Base-by-base conservation (phyloP, 495 filamentous ascomycete genomes). In the Hypoxylon trugodes region DNA sequence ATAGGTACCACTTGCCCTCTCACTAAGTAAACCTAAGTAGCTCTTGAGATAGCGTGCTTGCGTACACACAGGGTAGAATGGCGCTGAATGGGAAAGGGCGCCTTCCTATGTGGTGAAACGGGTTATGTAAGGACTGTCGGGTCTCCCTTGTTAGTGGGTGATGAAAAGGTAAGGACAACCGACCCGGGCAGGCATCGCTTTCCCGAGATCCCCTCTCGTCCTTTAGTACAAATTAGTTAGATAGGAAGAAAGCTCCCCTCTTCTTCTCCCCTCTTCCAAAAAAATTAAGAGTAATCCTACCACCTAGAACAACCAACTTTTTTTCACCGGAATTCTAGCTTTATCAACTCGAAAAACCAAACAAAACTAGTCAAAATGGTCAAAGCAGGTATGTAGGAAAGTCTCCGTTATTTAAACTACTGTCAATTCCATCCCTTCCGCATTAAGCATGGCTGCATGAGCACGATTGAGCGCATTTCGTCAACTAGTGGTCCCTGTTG, bases 381-480 rank as follows among this genome's bases (percentile, higher is more conserved):
- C 81, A 96, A 95, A 84, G 92, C 92, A 82, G 92, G 92, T 96
- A 84, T 74, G 92, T 86, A 61, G 38, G 55, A 59, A 25, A 62
- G 65, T 65, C 47, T 54, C 37, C 41, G 38, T 49, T 35, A 59
- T 62, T 51, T 48, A 64, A 66, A 67, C 74, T 65, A 59, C 40
- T 16, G 33, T 46, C 59, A 46, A 52, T 52, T 59, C 57, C 43
- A 66, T 65, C 64, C 56, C 63, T 70, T 69, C 67, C 59, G 60
- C 19, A 48, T 65, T 42, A 13, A 63, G 68, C 37, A 66, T 69
- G 74, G 70, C 65, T 58, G 69, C 68, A 68, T 68, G 74, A 77
- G 74, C 56, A 66, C 43, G 43, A 73, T 67, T 77, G 76, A 65
- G 75, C 73, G 73, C 49, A 63, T 71, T 73, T 74, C 66, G 38